A percentile compares a stretch with the other conserved stretches of the same genome.
Evolutionary conservation across 768 basidiomycete species (phyloP).

Genomic region (Pisolithus tinctorius): DNA sequence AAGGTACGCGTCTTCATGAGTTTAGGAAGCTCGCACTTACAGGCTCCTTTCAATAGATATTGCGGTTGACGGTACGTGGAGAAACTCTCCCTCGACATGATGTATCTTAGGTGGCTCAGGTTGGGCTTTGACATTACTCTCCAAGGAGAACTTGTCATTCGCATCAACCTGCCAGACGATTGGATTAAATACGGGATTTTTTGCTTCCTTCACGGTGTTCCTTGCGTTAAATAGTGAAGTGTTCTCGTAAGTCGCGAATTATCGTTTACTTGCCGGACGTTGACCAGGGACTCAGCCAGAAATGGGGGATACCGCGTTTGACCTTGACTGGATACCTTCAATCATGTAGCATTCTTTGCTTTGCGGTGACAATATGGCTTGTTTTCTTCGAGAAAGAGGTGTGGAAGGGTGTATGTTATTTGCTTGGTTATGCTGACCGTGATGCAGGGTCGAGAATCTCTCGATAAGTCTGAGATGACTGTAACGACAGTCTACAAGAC

Average conservation of each 20-base stretch:
- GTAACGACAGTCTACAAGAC: constrained; percentile 86
- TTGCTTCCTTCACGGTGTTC: constrained; percentile 95
- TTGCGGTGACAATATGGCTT: constrained; percentile 83
- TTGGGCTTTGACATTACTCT: constrained; percentile 80
- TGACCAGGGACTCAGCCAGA: constrained; percentile 37
- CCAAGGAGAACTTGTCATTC: constrained; percentile 89
- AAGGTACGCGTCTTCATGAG: constrained; percentile 48
- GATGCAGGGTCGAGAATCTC: constrained; percentile 64
- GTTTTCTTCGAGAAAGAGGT: constrained; percentile 87
- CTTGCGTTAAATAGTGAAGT: constrained; percentile 93
- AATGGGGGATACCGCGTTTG: constrained; percentile 71
- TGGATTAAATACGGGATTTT: constrained; percentile 92
- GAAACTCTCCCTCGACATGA: constrained; percentile 24
- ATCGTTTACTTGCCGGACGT: constrained; percentile 3
- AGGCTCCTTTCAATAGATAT: constrained; percentile 55
- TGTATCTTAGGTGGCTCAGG: constrained; percentile 37
- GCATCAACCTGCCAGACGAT: constrained; percentile 98
- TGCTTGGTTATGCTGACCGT: not conserved
- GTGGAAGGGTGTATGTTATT: constrained; percentile 10
- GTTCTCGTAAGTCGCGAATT: constrained; percentile 56
- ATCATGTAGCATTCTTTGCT: constrained; percentile 82
- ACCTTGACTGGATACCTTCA: constrained; percentile 74
- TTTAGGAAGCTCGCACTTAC: constrained; percentile 10
- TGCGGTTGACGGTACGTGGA: constrained; percentile 81
- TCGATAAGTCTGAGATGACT: constrained; percentile 80